Evolutionary conservation across 768 basidiomycete species (phyloP).

Genomic region (Mycena venus): DNA sequence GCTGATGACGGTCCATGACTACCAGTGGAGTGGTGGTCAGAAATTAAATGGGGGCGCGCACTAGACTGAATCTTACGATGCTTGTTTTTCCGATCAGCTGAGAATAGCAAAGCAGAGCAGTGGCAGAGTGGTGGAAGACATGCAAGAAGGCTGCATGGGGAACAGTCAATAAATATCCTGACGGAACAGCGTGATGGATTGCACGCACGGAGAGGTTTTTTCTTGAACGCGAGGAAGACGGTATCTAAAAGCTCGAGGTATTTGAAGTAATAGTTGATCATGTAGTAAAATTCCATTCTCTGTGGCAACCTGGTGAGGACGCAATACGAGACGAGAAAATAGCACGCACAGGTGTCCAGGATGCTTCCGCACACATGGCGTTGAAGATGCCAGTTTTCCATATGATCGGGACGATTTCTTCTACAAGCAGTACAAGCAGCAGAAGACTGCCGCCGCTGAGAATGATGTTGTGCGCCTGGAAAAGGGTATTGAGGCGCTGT

Average conservation of each 20-base stretch:
- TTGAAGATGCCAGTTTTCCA: constrained; percentile 79
- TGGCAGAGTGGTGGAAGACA: constrained; percentile 99
- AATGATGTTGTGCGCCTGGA: constrained; percentile 92
- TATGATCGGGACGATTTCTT: constrained; percentile 89
- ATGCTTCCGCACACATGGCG: constrained; percentile 79
- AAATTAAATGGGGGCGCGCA: constrained; percentile 20
- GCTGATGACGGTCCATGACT: constrained; percentile 97
- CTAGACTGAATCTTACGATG: constrained; percentile 72
- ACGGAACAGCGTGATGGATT: constrained; percentile 39
- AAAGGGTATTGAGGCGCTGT: constrained; percentile 83
- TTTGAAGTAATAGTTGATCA: constrained; percentile 99
- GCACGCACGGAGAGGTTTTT: constrained; percentile 94
- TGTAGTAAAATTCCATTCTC: constrained; percentile 96
- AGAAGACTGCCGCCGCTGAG: constrained; percentile 88
- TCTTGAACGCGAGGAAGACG: constrained; percentile 96
- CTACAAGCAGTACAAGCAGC: constrained; percentile 89
- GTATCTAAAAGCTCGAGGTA: constrained; percentile 98
- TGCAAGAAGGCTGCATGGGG: constrained; percentile 93
- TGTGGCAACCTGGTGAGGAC: constrained; percentile 46
- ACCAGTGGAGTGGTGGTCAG: constrained; percentile 8
- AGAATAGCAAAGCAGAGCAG: constrained; percentile 93
- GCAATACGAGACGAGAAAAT: constrained; percentile 14
- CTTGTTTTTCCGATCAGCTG: constrained; percentile 96
- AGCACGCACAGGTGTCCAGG: constrained; percentile 89
- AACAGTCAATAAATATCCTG: constrained; percentile 17